Percentiles rank a stretch among this genome's conserved stretches.
Conservation (phyloP, 352 stramenopile genomes). For the Globisporangium emineosum region DNA sequence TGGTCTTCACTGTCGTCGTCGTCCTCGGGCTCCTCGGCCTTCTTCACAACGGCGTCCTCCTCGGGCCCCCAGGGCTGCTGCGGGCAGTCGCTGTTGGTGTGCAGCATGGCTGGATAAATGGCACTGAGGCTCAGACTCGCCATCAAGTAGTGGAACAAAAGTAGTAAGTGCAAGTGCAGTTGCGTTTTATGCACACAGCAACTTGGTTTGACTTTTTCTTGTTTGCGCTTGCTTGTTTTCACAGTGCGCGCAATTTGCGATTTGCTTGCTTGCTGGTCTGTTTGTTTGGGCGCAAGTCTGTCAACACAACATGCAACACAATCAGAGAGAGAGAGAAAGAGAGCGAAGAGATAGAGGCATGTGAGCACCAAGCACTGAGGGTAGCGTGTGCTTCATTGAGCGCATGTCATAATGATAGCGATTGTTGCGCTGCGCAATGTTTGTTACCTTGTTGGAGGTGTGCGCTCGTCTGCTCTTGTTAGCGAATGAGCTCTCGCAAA, state of each 20-base stretch:
- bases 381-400: not conserved
- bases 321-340: not conserved
- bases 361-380: conserved; percentile 1
- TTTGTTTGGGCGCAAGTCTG: not conserved
- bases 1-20: not conserved
- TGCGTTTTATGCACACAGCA: not conserved
- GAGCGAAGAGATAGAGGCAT: not conserved
- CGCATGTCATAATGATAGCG: not conserved
- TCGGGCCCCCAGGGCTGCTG: conserved; percentile 3
- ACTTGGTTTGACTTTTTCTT: not conserved
- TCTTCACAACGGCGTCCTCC: conserved; percentile 8
- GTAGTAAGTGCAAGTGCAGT: not conserved
- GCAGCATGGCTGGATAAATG: conserved; percentile 10
- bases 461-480: conserved; percentile 18
- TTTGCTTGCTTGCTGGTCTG: not conserved
- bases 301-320: not conserved
- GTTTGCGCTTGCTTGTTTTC: conserved; percentile 4
- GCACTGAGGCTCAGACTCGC: conserved; percentile 4
- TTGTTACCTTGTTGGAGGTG: not conserved
- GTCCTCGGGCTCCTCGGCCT: conserved; percentile 10
- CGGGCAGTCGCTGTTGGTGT: not conserved
- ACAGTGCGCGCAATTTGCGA: not conserved
- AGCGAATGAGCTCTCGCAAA: conserved; percentile 11
- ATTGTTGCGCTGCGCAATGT: not conserved
- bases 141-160: not conserved